Evolutionary conservation across 2,329 filamentous ascomycete genomes (phyloP).

Genomic region (Dothiorella sarmentorum): DNA sequence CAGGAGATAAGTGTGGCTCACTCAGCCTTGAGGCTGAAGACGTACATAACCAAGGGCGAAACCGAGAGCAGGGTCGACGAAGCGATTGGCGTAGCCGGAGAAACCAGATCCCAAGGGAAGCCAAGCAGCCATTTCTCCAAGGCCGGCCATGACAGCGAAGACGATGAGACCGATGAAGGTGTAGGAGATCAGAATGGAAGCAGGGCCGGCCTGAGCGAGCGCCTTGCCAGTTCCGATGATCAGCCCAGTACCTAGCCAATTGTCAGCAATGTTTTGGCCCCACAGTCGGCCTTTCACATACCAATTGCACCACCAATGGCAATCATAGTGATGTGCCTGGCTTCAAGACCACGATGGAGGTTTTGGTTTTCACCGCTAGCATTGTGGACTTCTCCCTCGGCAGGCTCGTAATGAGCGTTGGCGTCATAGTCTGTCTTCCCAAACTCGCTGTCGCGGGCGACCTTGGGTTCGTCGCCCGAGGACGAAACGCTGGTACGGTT

Average conservation of each 20-base stretch:
- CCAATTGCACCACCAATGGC: constrained; percentile 72
- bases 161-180: constrained; percentile 67
- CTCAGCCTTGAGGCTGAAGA: constrained; percentile 10
- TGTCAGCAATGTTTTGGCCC: background rate
- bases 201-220: constrained; percentile 54
- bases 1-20: constrained; percentile 22
- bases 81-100: constrained; percentile 74
- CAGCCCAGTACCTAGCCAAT: constrained; percentile 55
- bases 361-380: constrained; percentile 20
- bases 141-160: constrained; percentile 75
- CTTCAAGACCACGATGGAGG: constrained; percentile 52
- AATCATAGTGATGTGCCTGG: constrained; percentile 59
- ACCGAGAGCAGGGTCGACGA: constrained; percentile 75
- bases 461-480: background rate
- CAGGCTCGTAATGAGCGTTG: background rate
- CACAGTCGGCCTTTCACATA: constrained; percentile 44
- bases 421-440: constrained; percentile 16
- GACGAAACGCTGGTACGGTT: constrained; percentile 9
- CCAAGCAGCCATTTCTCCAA: constrained; percentile 85
- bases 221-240: constrained; percentile 63
- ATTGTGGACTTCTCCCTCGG: constrained; percentile 7
- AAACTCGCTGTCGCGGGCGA: background rate
- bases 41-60: constrained; percentile 71
- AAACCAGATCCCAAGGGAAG: constrained; percentile 75
- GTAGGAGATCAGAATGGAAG: constrained; percentile 69